Evolutionary conservation across 2,329 filamentous ascomycete genomes (phyloP), one percentile per base, ranked within the genome.

Genomic region (Cytospora piceicola): DNA sequence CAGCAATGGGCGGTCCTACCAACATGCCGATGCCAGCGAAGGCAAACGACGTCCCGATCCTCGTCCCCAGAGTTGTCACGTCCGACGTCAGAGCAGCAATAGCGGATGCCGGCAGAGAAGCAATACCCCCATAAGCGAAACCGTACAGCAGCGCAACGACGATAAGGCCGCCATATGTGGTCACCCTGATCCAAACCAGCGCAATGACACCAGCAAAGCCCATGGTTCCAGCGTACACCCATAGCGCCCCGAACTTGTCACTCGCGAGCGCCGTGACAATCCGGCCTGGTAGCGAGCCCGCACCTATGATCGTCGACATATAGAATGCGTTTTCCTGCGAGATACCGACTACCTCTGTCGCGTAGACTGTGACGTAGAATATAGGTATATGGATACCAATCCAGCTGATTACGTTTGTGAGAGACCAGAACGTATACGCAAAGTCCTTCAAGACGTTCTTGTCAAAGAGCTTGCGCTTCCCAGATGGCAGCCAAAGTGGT

Each of bases 51-150:
- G 74, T 73, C 0, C 80, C 80, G 15, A 81, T 77, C 7, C 80
- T 72, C 2, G 77, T 80, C 3, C 81, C 81, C 14, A 82, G 71
- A 63, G 74, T 77, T 22, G 72, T 69, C 67, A 77, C 77, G 69
- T 82, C 74, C 24, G 70, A 61, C 0, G 79, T 81, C 22, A 83
- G 69, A 2, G 68, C 70, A 8, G 75, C 74, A 58, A 82, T 77
- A 55, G 74, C 73, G 1, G 78, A 74, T 0, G 79, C 75, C 6
- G 78, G 78, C 30, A 82, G 70, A 0, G 78, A 73, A 57, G 81
- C 75, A 70, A 81, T 75, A 52, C 78, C 77, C 54, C 80, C 81
- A 29, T 73, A 76, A 68, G 80, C 79, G 71, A 81, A 79, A n/a
- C 80, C 80, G 62, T 74, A 75, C 51, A 80, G 68, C 5, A 80